Base-by-base conservation (phyloP, 2,329 filamentous ascomycete species). In the Microcyclospora pomicola region DNA sequence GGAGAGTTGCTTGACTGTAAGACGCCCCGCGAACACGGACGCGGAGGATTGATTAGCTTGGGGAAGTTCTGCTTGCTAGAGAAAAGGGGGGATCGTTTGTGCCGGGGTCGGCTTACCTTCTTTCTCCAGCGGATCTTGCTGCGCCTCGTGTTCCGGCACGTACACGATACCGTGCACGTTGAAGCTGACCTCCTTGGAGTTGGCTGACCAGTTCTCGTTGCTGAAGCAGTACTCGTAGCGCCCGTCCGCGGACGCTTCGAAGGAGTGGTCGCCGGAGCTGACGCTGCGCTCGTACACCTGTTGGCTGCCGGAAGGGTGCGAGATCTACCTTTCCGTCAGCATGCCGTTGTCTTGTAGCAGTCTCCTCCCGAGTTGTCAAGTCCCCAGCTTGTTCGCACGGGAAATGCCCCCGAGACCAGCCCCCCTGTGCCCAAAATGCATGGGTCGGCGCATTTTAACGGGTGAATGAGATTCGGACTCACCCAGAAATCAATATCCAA, bases 121-220 rank as follows among this genome's bases (percentile, higher is more conserved):
- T 46, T 73, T 72, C 62, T 98, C 91, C 49, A 98, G 69, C 14
- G 91, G 91, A 57, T 96, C 88, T 51, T 81, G 74, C 19, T 82
- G 75, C 43, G 80, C 72, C 53, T 96, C 88, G 42, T 74, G 70
- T 63, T 96, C 91, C 39, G 83, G 82, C 36, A 98, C 86, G 64
- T 96, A 98, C 58, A 98, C 88, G 49, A 98, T 85, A 52, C 91
- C 91, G 65, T 98, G 91, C 37, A 98, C 91, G 62, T 98, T 98
- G 76, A 98, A 98, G 40, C 85, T 93, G 38, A 98, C 88, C 63
- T 98, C 91, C 67, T 98, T 98, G 59, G 77, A 92, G 62, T 85
- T 85, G 42, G 87, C 86, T 42, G 84, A 83, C 86, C 88, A 98
- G 62, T 91, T 81, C 70, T 96, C 88, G 66, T 98, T 98, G 65